phyloP scores from a whole-genome alignment of 2,329 filamentous ascomycete genomes.

The Colletotrichum sansevieriae region DNA sequence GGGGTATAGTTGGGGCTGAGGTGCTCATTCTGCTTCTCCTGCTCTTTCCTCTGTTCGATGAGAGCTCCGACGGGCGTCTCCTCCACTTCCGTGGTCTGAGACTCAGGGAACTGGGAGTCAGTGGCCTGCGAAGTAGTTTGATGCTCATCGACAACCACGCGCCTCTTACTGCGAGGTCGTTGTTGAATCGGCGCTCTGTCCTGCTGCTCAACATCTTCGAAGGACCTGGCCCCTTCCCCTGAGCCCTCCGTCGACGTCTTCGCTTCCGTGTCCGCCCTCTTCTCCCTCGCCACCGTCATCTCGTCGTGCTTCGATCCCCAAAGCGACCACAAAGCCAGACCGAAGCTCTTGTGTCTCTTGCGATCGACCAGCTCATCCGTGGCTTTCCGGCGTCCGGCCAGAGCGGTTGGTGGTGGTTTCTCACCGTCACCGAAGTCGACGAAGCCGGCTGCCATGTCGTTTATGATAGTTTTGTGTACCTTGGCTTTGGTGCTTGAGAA shows the following conservation, averaged over 20 bases:
- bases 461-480: slow-evolving; percentile 79
- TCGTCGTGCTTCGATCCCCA: slow-evolving; percentile 94
- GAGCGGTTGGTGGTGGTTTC: slow-evolving; percentile 83
- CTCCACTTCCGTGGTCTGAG: slow-evolving; percentile 48
- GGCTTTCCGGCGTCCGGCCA: slow-evolving; percentile 77
- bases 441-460: slow-evolving; percentile 80
- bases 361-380: slow-evolving; percentile 62
- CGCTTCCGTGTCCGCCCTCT: slow-evolving; percentile 57
- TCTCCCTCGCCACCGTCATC: slow-evolving; percentile 72
- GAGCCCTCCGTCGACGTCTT: slow-evolving; percentile 54
- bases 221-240: slow-evolving; percentile 58
- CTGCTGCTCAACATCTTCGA: slow-evolving; percentile 56
- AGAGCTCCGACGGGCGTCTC: slow-evolving; percentile 59
- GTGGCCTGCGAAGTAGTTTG: slow-evolving; percentile 55
- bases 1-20: slow-evolving; percentile 59
- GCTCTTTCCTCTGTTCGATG: slow-evolving; percentile 56
- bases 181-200: slow-evolving; percentile 50
- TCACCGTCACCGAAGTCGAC: slow-evolving; percentile 79
- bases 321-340: slow-evolving; percentile 84
- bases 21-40: slow-evolving; percentile 52
- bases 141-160: slow-evolving; percentile 64
- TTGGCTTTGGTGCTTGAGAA: slow-evolving; percentile 78
- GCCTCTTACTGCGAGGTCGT: slow-evolving; percentile 56
- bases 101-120: slow-evolving; percentile 41
- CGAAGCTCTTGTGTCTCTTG: slow-evolving; percentile 76